phyloP scores from a whole-genome alignment of 192 early-diverging fungal species.

The Bifiguratus adelaidae region DNA sequence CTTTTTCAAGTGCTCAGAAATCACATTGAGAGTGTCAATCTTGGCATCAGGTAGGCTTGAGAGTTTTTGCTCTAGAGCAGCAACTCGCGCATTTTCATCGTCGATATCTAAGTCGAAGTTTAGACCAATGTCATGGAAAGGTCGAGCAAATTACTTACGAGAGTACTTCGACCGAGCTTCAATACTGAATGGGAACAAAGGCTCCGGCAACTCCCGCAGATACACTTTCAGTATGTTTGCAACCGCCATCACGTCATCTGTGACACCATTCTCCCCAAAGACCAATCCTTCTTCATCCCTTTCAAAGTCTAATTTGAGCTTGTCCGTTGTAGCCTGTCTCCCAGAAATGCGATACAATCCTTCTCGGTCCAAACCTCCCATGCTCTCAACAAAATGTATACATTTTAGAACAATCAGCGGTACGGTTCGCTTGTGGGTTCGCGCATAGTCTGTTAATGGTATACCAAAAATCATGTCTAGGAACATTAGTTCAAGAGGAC shows the following conservation, averaged over 20 bases:
- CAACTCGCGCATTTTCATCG: constrained; percentile 23
- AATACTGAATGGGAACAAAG: constrained; percentile 41
- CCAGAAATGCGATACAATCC: constrained; percentile 27
- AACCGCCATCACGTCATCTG: constrained; percentile 45
- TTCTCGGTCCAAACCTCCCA: constrained; percentile 19
- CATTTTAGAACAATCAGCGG: constrained; percentile 17
- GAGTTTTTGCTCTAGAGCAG: constrained; percentile 22
- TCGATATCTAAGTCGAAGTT: constrained; percentile 17
- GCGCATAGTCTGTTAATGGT: constrained; percentile 11
- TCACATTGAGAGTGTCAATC: constrained; percentile 37
- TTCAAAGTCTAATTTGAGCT: constrained; percentile 17
- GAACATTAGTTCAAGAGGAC: background rate
- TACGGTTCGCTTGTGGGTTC: constrained; percentile 7
- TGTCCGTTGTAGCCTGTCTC: constrained; percentile 14
- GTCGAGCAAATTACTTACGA: constrained; percentile 19
- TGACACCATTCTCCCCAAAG: constrained; percentile 10
- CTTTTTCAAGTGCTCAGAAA: constrained; percentile 46
- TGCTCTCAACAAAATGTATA: constrained; percentile 9
- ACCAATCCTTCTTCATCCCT: constrained; percentile 12
- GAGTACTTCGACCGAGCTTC: constrained; percentile 43
- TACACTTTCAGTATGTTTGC: constrained; percentile 54
- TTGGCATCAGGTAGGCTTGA: constrained; percentile 31
- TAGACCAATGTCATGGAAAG: background rate
- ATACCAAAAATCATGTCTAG: constrained; percentile 24
- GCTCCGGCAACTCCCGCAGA: constrained; percentile 49